Evolutionary conservation across 495 filamentous ascomycete species (phyloP).

Genomic region (Penicillium riverlandense): DNA sequence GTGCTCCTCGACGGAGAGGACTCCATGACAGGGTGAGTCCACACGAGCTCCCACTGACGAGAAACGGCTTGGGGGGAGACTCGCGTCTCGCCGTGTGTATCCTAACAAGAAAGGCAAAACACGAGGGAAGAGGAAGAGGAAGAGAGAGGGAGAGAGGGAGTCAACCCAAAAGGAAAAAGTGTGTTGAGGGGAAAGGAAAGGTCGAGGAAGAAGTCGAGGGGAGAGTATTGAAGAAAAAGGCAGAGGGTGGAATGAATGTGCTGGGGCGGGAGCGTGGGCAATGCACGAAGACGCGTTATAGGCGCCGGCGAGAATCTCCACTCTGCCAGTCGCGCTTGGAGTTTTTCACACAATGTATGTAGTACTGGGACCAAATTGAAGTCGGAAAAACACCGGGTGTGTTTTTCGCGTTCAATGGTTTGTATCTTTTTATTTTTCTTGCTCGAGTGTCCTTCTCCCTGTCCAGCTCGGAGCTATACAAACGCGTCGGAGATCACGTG

Average conservation of each 20-base stretch:
- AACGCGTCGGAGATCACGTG: conserved; percentile 24
- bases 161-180: conserved; percentile 1
- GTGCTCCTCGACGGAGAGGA: conserved; percentile 35
- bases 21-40: conserved; percentile 27
- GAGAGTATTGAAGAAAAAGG: conserved; percentile 27
- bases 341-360: no score
- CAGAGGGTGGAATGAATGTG: conserved; percentile 31
- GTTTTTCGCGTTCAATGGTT: no score
- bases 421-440: no score
- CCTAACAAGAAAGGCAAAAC: conserved; percentile 2
- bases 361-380: no score
- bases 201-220: conserved; percentile 13
- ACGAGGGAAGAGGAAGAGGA: conserved; percentile 4
- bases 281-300: conserved; percentile 46
- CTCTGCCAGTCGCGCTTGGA: conserved; percentile 1
- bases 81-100: conserved; percentile 18
- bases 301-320: conserved; percentile 35
- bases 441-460: background rate
- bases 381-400: no score
- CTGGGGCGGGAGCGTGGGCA: conserved; percentile 34
- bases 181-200: conserved; percentile 14
- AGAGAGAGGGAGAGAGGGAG: conserved; percentile 3
- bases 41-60: conserved; percentile 7
- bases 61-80: conserved; percentile 14
- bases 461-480: conserved; percentile 6